Evolutionary conservation across 2,329 filamentous ascomycete genomes (phyloP).

Genomic region (Drechslerella stenobrocha): DNA sequence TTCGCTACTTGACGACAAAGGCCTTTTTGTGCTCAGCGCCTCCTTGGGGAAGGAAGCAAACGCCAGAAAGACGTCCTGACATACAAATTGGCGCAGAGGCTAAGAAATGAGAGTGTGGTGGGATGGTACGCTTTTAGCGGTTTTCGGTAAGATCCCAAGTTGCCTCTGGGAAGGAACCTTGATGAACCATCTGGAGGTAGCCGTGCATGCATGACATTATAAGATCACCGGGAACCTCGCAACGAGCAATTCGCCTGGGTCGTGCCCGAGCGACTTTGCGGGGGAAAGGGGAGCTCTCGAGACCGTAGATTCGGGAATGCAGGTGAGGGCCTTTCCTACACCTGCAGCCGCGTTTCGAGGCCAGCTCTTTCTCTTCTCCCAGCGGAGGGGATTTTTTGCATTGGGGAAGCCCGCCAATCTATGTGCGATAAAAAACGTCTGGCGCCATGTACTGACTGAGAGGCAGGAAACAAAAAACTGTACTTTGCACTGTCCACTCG

Average conservation of each 20-base stretch:
- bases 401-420: neutral
- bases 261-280: neutral
- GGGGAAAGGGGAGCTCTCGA: neutral
- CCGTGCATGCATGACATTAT: slow-evolving; percentile 49
- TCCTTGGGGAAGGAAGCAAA: neutral
- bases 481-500: slow-evolving; percentile 10
- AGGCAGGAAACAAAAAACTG: neutral
- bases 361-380: neutral
- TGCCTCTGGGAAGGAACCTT: slow-evolving; percentile 41
- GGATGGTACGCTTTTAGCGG: slow-evolving; percentile 44
- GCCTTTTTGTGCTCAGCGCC: neutral
- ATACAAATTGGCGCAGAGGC: slow-evolving; percentile 44
- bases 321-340: neutral
- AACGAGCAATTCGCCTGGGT: neutral
- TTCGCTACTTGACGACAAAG: slow-evolving; percentile 7
- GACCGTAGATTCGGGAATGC: neutral
- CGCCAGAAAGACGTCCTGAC: neutral
- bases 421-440: neutral
- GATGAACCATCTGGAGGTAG: slow-evolving; percentile 45
- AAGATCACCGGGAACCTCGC: slow-evolving; percentile 32
- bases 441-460: neutral
- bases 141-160: slow-evolving; percentile 46
- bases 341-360: too few relatives aligned
- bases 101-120: slow-evolving; percentile 19
- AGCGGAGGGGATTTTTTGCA: neutral